Base-by-base conservation (phyloP, 495 filamentous ascomycete species). In the Glonium stellatum region DNA sequence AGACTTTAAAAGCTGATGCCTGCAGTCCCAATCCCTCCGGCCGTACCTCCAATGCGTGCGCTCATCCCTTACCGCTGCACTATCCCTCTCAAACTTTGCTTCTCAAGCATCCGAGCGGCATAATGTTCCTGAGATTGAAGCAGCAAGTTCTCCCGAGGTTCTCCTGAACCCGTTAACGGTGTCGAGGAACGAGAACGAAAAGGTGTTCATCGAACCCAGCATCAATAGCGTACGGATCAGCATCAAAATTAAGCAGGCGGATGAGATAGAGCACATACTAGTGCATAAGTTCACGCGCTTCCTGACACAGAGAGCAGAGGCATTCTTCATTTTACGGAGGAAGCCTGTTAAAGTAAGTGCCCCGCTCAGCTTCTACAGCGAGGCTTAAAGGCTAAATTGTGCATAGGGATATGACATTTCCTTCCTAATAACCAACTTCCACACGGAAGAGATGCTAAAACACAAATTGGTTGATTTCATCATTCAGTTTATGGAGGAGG, bases 391-490 rank as follows among this genome's bases (percentile, higher is more conserved):
- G 19, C 59, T 68, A 27, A 68, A 36, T 37, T 52, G 25, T 35
- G 50, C 58, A 37, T 58, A 97, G 92, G 95, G 92, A 60, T 97
- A 97, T 69, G 93, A 99, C 64, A 99, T 99, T 69, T 96, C 91
- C 1, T 97, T 99, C 79, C 75, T 99, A 67, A 92, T 99, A 66
- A 97, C 95, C 13, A 97, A 99, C 73, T 90, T 89, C 79, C 93
- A 99, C 67, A 97, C 92, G 18, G 95, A 97, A 71, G 87, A 91
- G 67, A 93, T 99, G 90, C 73, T 97, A 69, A 97, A 96, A 78
- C 90, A 98, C 70, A 97, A 98, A 76, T 78, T 98, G 61, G 95
- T 98, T 10, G 93, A 98, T 69, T 98, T 98, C 68, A 93, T 97
- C 60, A 95, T 99, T 60, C 86, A 96, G 64, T 97, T 97, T 71